Evolutionary conservation across 108 stramenopile species (phyloP).

Genomic region (Craspedostauros australis): DNA sequence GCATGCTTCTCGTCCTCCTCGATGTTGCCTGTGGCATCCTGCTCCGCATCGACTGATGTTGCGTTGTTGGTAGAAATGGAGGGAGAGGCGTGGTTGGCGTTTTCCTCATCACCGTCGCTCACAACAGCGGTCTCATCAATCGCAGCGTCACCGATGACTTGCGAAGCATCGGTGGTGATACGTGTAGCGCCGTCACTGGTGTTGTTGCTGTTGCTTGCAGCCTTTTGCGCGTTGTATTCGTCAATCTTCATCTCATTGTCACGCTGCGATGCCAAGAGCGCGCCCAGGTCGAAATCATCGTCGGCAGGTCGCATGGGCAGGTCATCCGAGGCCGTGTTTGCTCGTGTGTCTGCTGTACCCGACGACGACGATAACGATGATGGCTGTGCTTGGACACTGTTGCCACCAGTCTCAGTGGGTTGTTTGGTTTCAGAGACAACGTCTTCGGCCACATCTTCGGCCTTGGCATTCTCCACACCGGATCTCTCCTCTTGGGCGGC

Average conservation of each 20-base stretch:
- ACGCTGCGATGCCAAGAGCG: neutral
- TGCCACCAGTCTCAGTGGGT: no score
- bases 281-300: neutral
- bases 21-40: neutral
- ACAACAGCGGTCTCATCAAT: neutral
- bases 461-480: neutral
- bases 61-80: neutral
- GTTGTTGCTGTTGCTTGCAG: neutral
- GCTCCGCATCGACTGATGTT: neutral
- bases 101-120: neutral
- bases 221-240: neutral
- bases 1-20: slow-evolving; percentile 47
- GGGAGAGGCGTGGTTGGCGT: neutral
- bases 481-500: slow-evolving; percentile 2
- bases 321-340: no score
- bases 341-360: no score
- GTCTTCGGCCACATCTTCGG: neutral
- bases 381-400: no score
- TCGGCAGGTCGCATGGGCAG: neutral
- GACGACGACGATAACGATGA: no score
- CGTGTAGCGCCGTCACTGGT: neutral
- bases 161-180: neutral
- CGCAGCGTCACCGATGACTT: neutral
- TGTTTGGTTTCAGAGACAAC: neutral
- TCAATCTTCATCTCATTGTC: neutral